Evolutionary conservation across 1,284 basidiomycete species (phyloP), one percentile per base, ranked within the genome.

Genomic region (Spongispora temasekensis): DNA sequence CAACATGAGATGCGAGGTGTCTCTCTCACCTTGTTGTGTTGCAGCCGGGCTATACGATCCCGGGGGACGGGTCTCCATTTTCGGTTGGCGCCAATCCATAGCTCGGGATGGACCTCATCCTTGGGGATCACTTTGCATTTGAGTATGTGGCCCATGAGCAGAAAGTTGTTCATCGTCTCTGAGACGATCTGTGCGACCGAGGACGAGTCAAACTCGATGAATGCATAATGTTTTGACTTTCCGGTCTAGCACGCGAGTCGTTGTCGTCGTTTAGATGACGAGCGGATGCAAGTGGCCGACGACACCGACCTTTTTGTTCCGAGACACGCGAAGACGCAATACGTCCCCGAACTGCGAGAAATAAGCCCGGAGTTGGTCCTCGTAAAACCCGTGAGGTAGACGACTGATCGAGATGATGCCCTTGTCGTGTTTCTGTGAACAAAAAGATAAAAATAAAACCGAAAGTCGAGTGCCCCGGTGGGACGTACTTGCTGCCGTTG

Each of bases 101-200:
- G 78, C 70, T 95, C 88, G 5, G 95, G 91, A 75, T 99, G 96
- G 1, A 98, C 86, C 65, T 97, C 78, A 32, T 96, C 94, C 66
- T 88, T 87, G 23, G 95, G 91, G 59, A 97, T 86, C 60, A 94
- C 78, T 69, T 91, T 89, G 79, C 97, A 98, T 62, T 87, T 88
- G 53, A 99, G 82, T 65, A 99, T 89, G 70, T 97, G 94, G 4
- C 96, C 96, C 82, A 93, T 88, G 66, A 99, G 82, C 31, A 99
- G 85, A 76, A 98, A 99, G 79, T 98, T 98, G 83, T 99, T 88
- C 97, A 99, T 98, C 51, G 97, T 99, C 71, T 99, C 97, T 7
- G 93, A 91, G 12, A 98, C 97, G 64, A 99, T 98, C 71, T 94
- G 79, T 0, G 97, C 96, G 48, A 99, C 96, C 2, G 92, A 86